Evolutionary conservation across 2,329 filamentous ascomycete genomes (phyloP), one percentile per base, ranked within the genome.

Genomic region (Ceratocystis smalleyi): DNA sequence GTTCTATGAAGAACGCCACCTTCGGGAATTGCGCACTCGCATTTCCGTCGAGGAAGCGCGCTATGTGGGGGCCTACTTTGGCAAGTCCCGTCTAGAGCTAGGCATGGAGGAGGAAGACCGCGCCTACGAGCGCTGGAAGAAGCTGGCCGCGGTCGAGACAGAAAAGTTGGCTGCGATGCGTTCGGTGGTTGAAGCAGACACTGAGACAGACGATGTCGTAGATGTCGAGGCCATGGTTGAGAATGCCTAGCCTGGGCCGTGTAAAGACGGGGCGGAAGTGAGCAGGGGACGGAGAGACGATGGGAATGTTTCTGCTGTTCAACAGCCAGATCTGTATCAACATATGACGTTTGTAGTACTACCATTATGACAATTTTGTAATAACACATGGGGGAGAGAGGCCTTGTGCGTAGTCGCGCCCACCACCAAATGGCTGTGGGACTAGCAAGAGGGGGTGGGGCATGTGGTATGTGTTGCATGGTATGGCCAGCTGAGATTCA

Each of bases 21-120:
- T 84, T 66, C 85, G 95, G 70, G 91, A 96, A 68, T 82, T 96
- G 59, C 85, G 92, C 76, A 81, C 83, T 69, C 85, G 91, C 69
- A 81, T 99, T 66, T 89, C 92, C 6, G 80, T 84, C 61, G 94
- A 99, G 76, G 94, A 99, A 75, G 92, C 94, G 32, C 79, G 85
- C 68, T 83, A 88, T 70, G 86, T 88, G 5, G 94, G 94, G 63
- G 91, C 91, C 61, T 90, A 90, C 78, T 97, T 97, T 73, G 90
- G 90, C 73, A 88, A 86, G 74, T 79, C 83, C 51, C 80, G 82
- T 66, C 73, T 91, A 62, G 86, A 95, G 67, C 78, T 95, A 65
- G 85, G 89, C 68, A 88, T 94, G 83, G 78, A 85, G 67, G 79
- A 96, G 63, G 94, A 99, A 75, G 85, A 95, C 75, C 75, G 81